phyloP scores from a whole-genome alignment of 257 asterid genomes.

The Petunia axillaris region DNA sequence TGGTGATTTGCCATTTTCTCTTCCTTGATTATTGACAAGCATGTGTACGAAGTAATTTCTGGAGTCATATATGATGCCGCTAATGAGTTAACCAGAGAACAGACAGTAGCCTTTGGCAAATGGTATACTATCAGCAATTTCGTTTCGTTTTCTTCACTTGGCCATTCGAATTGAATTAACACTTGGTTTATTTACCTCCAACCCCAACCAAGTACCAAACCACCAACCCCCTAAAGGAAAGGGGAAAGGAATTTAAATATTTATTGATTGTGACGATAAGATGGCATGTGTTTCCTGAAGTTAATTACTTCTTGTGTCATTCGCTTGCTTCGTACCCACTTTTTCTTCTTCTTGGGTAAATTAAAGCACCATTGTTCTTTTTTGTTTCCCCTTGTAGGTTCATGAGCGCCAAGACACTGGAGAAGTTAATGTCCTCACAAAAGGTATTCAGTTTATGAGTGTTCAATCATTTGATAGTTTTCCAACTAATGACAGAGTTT shows the following conservation, averaged over 20 bases:
- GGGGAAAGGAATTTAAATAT: background rate
- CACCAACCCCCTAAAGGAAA: background rate
- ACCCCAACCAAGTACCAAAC: background rate
- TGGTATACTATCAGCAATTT: background rate
- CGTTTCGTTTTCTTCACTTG: background rate
- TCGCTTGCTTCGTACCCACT: background rate
- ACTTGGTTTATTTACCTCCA: conserved; percentile 10
- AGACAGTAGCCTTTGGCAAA: background rate
- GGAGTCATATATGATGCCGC: background rate
- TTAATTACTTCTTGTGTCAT: background rate
- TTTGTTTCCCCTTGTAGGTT: conserved; percentile 53
- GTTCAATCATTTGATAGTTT: conserved; percentile 3
- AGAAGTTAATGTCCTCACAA: conserved; percentile 94
- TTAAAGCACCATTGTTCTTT: background rate
- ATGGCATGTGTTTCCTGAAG: background rate
- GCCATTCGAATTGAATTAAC: background rate
- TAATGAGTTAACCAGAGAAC: conserved; percentile 7
- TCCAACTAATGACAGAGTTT: background rate
- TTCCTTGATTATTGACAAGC: background rate
- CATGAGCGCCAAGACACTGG: conserved; percentile 88
- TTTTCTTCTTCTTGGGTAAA: conserved; percentile 2
- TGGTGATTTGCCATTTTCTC: background rate
- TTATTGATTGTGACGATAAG: background rate
- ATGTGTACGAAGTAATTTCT: background rate
- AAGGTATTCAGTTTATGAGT: conserved; percentile 54